Evolutionary conservation across 2,329 filamentous ascomycete species (phyloP).

Genomic region (Bipolaris oryzae): DNA sequence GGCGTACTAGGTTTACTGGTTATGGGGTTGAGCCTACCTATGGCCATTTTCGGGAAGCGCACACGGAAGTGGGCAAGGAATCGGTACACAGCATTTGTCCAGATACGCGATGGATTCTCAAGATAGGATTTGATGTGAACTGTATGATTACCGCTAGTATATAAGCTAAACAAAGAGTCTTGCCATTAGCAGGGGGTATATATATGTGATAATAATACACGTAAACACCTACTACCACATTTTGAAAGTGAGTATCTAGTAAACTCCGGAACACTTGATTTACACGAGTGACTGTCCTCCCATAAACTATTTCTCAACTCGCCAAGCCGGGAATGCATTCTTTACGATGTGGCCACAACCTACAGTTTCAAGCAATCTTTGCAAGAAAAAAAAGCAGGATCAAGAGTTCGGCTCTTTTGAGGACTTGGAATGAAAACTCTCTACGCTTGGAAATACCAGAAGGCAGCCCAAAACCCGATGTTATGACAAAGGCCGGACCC

Average conservation of each 20-base stretch:
- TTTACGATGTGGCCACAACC: too few species aligned
- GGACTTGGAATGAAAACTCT: not conserved
- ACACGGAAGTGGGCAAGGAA: not conserved
- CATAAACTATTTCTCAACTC: too few species aligned
- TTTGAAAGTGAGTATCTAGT: too few species aligned
- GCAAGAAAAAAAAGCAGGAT: not conserved
- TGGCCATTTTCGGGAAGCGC: not conserved
- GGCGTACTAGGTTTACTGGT: not conserved
- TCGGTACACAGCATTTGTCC: slow-evolving; percentile 1
- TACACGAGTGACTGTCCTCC: too few species aligned
- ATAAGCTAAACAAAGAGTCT: not conserved
- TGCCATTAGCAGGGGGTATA: not conserved
- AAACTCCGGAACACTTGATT: too few species aligned
- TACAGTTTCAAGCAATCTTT: not conserved
- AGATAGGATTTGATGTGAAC: not conserved
- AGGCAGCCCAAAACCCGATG: not conserved
- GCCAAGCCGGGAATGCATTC: too few species aligned
- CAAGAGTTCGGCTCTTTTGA: not conserved
- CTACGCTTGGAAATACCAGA: not conserved
- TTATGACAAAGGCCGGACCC: not conserved
- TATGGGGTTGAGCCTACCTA: not conserved
- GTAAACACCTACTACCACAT: too few species aligned
- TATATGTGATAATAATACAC: too few species aligned
- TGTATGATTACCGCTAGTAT: not conserved
- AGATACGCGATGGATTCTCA: slow-evolving; percentile 1